Percentiles rank a stretch among this genome's conserved stretches.
phyloP scores from a whole-genome alignment of 2,329 filamentous ascomycete genomes.

The Aspergillus quadricinctus region DNA sequence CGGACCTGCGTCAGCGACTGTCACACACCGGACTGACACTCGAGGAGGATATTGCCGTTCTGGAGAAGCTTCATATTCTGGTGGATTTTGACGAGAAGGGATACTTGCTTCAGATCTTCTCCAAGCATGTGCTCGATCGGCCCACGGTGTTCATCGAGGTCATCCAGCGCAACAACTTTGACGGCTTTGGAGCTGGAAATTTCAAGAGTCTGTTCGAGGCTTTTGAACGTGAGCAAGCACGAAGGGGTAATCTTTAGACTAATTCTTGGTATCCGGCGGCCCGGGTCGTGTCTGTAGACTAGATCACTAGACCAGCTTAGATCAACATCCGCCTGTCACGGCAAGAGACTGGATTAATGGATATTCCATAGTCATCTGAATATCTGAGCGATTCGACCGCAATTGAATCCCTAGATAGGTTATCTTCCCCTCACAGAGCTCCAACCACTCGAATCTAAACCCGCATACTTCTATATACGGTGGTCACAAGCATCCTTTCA shows the following conservation, averaged over 20 bases:
- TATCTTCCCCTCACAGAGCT: too few relatives aligned
- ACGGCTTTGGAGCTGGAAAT: constrained; percentile 86
- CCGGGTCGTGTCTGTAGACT: background rate
- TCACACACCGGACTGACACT: constrained; percentile 54
- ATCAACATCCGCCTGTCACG: background rate
- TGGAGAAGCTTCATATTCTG: constrained; percentile 73
- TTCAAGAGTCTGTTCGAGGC: constrained; percentile 92
- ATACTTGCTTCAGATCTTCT: constrained; percentile 70
- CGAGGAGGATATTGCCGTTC: constrained; percentile 69
- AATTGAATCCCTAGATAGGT: too few relatives aligned
- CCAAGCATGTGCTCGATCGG: constrained; percentile 82
- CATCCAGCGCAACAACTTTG: constrained; percentile 82
- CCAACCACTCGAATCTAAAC: too few relatives aligned
- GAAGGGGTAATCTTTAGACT: constrained; percentile 69
- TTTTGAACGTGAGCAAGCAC: constrained; percentile 82
- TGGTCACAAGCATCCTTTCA: too few relatives aligned
- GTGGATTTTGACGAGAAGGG: constrained; percentile 90
- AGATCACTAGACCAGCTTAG: background rate
- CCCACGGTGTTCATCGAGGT: constrained; percentile 93
- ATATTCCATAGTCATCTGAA: too few relatives aligned
- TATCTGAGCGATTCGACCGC: too few relatives aligned
- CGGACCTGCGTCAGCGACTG: constrained; percentile 64
- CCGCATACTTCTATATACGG: too few relatives aligned
- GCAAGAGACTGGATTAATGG: too few relatives aligned
- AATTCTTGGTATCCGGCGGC: background rate